phyloP scores from a whole-genome alignment of 305 asterid genomes.

The Solanum hybrid region DNA sequence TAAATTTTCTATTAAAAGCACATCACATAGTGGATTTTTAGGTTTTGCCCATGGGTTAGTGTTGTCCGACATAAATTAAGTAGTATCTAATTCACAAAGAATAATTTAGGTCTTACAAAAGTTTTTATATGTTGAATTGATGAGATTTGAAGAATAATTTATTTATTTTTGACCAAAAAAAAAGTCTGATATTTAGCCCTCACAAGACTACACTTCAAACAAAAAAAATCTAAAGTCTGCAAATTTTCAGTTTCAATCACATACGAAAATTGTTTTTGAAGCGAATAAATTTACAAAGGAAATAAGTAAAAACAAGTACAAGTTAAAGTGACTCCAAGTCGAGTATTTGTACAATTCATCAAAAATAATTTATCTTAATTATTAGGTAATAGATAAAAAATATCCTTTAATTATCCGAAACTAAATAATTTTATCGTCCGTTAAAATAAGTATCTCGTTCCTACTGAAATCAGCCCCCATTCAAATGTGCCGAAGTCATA shows the following conservation, averaged over 20 bases:
- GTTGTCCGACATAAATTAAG: background rate
- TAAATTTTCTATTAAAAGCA: background rate
- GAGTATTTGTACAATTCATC: background rate
- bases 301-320: background rate
- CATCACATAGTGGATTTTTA: background rate
- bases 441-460: background rate
- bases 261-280: too few relatives aligned
- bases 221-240: background rate
- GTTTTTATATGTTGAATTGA: background rate
- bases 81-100: background rate
- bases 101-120: background rate
- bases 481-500: background rate
- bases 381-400: background rate
- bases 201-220: background rate
- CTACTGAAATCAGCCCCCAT: background rate
- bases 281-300: too few relatives aligned
- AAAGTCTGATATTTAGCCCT: background rate
- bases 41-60: background rate
- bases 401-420: too few relatives aligned
- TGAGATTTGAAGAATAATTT: background rate
- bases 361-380: too few relatives aligned
- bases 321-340: background rate
- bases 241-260: background rate
- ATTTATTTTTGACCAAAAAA: too few relatives aligned
- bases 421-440: background rate